A percentile compares a stretch with the other conserved stretches of the same genome.
These are phyloP conservation scores for Trematosphaeria pertusa DNA, from an alignment of 2,329 filamentous ascomycete species.

Conservation along the genomic window DNA sequence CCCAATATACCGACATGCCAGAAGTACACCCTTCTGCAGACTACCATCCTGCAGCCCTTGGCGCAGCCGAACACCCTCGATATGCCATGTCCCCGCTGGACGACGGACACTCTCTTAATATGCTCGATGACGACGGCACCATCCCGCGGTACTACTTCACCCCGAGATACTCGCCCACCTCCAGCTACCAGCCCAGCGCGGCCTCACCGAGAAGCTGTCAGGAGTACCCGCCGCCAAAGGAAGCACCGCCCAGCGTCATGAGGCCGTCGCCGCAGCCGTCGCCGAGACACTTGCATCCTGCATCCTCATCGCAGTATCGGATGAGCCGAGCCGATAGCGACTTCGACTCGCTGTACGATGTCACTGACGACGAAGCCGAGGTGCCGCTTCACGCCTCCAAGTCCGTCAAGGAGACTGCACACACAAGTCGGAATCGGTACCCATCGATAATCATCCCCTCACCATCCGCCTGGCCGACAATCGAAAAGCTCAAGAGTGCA, in stretches of 20 bases:
- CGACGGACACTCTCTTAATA: slow-evolving; percentile 65
- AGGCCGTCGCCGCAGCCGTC: slow-evolving; percentile 61
- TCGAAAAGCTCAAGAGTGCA: slow-evolving; percentile 59
- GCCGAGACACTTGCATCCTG: slow-evolving; percentile 58
- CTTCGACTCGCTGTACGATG: slow-evolving; percentile 87
- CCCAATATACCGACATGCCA: slow-evolving; percentile 52
- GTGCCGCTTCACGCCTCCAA: slow-evolving; percentile 60
- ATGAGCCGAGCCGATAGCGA: slow-evolving; percentile 72
- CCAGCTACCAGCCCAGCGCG: slow-evolving; percentile 39
- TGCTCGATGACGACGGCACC: slow-evolving; percentile 59
- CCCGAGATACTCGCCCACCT: slow-evolving; percentile 43
- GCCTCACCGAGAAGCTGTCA: slow-evolving; percentile 57
- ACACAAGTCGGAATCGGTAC: slow-evolving; percentile 56
- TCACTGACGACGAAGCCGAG: slow-evolving; percentile 76
- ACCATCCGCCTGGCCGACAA: slow-evolving; percentile 62
- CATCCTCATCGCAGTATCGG: slow-evolving; percentile 62
- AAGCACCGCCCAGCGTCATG: slow-evolving; percentile 63
- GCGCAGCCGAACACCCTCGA: slow-evolving; percentile 32
- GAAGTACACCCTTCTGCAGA: slow-evolving; percentile 56
- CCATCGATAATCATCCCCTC: slow-evolving; percentile 67
- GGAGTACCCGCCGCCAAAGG: slow-evolving; percentile 76
- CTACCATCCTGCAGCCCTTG: slow-evolving; percentile 50
- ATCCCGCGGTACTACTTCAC: slow-evolving; percentile 48
- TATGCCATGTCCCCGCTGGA: slow-evolving; percentile 59
- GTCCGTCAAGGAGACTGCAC: slow-evolving; percentile 54